Percentiles rank a stretch among this genome's conserved stretches.
phyloP scores from a whole-genome alignment of 2,329 filamentous ascomycete genomes.

The Penicillium sp. region DNA sequence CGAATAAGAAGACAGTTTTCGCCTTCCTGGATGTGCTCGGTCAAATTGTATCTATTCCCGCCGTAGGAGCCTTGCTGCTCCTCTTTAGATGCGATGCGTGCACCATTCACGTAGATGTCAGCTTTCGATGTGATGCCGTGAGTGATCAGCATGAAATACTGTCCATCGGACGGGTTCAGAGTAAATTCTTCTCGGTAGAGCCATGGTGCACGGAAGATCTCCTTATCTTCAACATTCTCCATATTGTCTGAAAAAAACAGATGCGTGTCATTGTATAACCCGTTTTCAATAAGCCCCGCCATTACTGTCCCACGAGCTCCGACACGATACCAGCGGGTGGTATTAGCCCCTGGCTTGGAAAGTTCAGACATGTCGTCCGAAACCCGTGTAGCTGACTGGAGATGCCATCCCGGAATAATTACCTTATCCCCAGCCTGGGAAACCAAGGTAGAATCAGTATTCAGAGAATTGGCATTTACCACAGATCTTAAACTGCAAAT shows the following conservation, averaged over 20 bases:
- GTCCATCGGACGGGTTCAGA: slow-evolving; percentile 36
- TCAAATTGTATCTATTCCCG: slow-evolving; percentile 62
- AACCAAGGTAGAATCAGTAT: no score
- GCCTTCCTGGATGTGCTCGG: slow-evolving; percentile 41
- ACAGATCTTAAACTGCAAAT: not conserved
- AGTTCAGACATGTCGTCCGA: slow-evolving; percentile 42
- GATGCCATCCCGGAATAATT: slow-evolving; percentile 51
- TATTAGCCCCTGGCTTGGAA: slow-evolving; percentile 52
- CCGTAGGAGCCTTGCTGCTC: slow-evolving; percentile 62
- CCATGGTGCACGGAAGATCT: slow-evolving; percentile 61
- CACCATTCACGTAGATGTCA: slow-evolving; percentile 64
- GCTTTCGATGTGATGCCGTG: slow-evolving; percentile 65
- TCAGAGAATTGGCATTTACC: slow-evolving; percentile 10
- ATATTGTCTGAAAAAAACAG: slow-evolving; percentile 63
- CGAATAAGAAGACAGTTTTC: slow-evolving; percentile 59
- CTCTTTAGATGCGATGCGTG: slow-evolving; percentile 53
- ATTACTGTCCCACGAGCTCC: slow-evolving; percentile 60
- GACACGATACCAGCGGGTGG: slow-evolving; percentile 57
- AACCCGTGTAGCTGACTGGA: slow-evolving; percentile 51
- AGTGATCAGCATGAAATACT: slow-evolving; percentile 59
- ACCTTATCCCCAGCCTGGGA: slow-evolving; percentile 29
- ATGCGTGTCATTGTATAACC: slow-evolving; percentile 56
- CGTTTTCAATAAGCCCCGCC: slow-evolving; percentile 59
- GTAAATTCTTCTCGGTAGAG: slow-evolving; percentile 61
- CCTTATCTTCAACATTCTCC: slow-evolving; percentile 45